Conservation (phyloP, 306 rosid species). For the Potentilla sterilis region DNA sequence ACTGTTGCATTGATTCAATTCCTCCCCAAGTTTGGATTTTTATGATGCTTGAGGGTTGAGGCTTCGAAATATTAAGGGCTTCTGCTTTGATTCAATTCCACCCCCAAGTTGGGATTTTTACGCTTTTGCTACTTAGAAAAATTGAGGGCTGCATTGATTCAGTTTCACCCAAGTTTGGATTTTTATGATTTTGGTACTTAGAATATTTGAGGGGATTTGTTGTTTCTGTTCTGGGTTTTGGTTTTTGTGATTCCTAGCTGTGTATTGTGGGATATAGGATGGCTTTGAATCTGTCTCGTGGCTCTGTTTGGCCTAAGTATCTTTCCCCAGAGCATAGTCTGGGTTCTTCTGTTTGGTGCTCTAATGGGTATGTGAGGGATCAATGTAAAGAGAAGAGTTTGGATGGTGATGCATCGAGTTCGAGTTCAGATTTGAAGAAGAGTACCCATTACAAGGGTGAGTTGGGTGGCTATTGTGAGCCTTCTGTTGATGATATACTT, state of each 20-base stretch:
- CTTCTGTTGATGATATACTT: slow-evolving; percentile 40
- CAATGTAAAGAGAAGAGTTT: slow-evolving; percentile 18
- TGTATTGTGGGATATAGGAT: slow-evolving; percentile 1
- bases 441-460: slow-evolving; percentile 15
- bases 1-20: slow-evolving; percentile 6
- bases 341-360: slow-evolving; percentile 13
- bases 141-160: background rate
- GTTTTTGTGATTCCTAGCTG: background rate
- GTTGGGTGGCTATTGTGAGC: slow-evolving; percentile 29
- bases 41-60: background rate
- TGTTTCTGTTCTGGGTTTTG: background rate
- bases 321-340: slow-evolving; percentile 23
- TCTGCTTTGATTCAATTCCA: background rate
- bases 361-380: slow-evolving; percentile 32
- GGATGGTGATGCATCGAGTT: slow-evolving; percentile 25
- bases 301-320: slow-evolving; percentile 14
- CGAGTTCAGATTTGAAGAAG: slow-evolving; percentile 20
- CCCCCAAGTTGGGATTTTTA: no score
- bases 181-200: background rate
- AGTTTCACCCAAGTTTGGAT: background rate
- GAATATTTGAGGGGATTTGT: background rate
- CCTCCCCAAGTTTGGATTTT: background rate
- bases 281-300: slow-evolving; percentile 35
- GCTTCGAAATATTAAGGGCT: background rate
- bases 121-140: background rate